These are phyloP conservation scores for Eurotiales sp. DNA, from an alignment of 2,329 filamentous ascomycete genomes.

Conservation along the genomic window DNA sequence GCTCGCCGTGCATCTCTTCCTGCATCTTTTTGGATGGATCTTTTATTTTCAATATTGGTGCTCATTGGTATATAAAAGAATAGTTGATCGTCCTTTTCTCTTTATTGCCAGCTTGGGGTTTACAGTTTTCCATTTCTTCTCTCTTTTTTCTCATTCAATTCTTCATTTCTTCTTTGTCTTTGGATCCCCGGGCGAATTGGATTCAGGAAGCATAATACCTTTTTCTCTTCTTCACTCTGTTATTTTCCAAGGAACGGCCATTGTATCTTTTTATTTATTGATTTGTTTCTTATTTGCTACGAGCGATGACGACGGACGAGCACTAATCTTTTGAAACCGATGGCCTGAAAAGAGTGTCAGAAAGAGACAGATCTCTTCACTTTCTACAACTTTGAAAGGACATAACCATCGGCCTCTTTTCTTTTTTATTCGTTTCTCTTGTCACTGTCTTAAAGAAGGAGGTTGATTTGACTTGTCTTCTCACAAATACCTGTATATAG, in stretches of 20 bases:
- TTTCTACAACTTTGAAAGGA: background rate
- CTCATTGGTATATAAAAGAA: slow-evolving; percentile 25
- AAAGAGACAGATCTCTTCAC: background rate
- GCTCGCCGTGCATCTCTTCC: background rate
- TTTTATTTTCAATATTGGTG: background rate
- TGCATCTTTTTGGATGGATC: background rate
- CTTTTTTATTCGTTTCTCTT: slow-evolving; percentile 1
- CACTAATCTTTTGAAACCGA: background rate
- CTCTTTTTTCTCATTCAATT: background rate
- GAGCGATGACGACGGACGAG: background rate
- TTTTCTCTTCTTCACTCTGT: slow-evolving; percentile 16
- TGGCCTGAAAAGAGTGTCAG: background rate
- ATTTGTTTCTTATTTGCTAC: slow-evolving; percentile 1
- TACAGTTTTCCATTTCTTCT: slow-evolving; percentile 19
- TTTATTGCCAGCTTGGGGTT: slow-evolving; percentile 26
- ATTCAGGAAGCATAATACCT: slow-evolving; percentile 3
- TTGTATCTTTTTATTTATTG: too few species aligned
- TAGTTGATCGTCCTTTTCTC: slow-evolving; percentile 8
- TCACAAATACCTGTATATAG: slow-evolving; percentile 4
- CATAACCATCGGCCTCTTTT: background rate
- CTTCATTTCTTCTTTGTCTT: slow-evolving; percentile 7
- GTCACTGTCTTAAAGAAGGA: background rate
- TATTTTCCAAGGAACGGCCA: slow-evolving; percentile 15
- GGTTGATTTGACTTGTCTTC: background rate
- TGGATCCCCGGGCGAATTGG: slow-evolving; percentile 11